Evolutionary conservation across 331 rosid genomes (phyloP), one percentile per base, ranked within the genome.

Genomic region (Cydonia oblonga): DNA sequence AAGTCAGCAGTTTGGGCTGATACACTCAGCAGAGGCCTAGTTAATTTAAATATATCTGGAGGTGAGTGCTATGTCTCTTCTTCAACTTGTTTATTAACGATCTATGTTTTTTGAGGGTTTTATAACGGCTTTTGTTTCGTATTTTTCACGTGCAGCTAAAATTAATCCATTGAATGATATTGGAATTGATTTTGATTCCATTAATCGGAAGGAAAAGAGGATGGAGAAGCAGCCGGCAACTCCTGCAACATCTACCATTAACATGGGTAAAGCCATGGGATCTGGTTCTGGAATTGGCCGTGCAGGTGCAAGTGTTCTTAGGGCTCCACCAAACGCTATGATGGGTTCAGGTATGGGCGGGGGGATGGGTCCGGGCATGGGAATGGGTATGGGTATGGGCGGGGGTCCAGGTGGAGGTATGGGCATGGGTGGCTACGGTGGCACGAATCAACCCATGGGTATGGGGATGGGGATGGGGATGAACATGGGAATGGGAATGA

Each of bases 261-360:
- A 58, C 76, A 92, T 92, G 96, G 98, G 96, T 58, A 92, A 84
- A 82, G 96, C 96, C 16, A 92, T 92, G 98, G 98, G 98, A 80
- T 88, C 96, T 64, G 96, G 96, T 73, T 86, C 98, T 46, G 96
- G 98, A 46, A 69, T 88, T 13, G 98, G 96, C 57, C 90, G 96
- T 76, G 89, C 81, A 1, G 85, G 88, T 33, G 86, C 88, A 1
- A 35, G 87, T 75, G 80, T 78, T 28, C 76, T 90, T 58, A 79
- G 95, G 80, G 69, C 90, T 28, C 75, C 80, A 18, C 49, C 83
- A 62, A 89, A 86, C 76, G 73, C 84, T 3, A 82, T 84, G 95
- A 75, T 85, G 80, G 90, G 96, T 78, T 75, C 91, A 0, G 88
- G 90, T 29, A 86, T 86, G 88, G 91, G 93, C 1, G 49, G 64